These are phyloP conservation scores for Saturnispora hagleri DNA, from an alignment of 805 yeast genomes.

Conservation along the genomic window DNA sequence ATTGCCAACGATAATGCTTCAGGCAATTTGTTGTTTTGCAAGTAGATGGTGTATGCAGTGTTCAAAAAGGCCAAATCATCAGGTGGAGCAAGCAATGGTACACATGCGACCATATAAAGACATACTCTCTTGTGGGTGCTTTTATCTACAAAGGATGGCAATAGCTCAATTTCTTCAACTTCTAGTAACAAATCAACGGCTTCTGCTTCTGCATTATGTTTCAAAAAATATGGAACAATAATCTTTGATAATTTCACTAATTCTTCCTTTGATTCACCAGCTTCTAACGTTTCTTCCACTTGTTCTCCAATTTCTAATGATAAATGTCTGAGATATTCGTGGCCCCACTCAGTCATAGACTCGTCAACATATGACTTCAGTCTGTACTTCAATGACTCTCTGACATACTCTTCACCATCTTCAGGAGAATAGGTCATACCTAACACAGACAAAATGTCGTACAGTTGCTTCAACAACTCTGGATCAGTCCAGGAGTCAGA, in stretches of 20 bases:
- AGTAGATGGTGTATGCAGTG: conserved; percentile 81
- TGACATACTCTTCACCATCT: conserved; percentile 40
- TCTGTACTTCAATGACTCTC: conserved; percentile 75
- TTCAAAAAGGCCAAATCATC: conserved; percentile 80
- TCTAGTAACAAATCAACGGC: conserved; percentile 92
- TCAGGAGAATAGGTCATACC: conserved; percentile 91
- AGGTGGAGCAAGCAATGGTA: conserved; percentile 92
- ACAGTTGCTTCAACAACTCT: conserved; percentile 42
- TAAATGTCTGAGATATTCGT: conserved; percentile 92
- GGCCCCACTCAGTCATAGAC: conserved; percentile 88
- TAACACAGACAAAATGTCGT: conserved; percentile 84
- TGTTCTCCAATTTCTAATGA: conserved; percentile 93
- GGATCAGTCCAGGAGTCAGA: conserved; percentile 55
- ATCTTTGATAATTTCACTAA: conserved; percentile 60
- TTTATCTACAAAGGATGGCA: conserved; percentile 78
- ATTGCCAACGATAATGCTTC: conserved; percentile 89
- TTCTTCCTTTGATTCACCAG: conserved; percentile 20
- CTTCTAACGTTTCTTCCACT: conserved; percentile 42
- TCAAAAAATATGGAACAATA: conserved; percentile 80
- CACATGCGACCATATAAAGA: conserved; percentile 89
- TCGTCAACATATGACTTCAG: conserved; percentile 37
- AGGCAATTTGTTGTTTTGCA: conserved; percentile 68
- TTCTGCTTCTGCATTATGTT: conserved; percentile 97
- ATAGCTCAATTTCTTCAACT: conserved; percentile 75
- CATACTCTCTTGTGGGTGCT: conserved; percentile 84